Conservation (phyloP, 2,329 filamentous ascomycete genomes). For the Apiospora saccharicola region DNA sequence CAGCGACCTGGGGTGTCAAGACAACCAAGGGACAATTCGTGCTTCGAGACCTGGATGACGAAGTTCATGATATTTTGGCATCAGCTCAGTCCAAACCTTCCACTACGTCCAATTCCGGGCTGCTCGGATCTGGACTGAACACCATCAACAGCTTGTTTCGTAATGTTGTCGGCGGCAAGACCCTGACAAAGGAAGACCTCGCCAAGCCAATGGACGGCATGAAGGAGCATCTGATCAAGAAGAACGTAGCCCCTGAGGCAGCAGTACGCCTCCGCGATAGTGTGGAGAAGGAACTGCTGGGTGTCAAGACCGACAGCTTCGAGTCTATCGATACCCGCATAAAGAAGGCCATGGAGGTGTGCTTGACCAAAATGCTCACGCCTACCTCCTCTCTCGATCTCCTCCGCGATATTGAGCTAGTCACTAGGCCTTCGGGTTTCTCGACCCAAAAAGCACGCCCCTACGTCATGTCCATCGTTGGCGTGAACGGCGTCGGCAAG, state of each 20-base stretch:
- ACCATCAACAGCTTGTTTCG: conserved; percentile 89
- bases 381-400: conserved; percentile 95
- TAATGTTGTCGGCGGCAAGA: conserved; percentile 95
- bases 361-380: conserved; percentile 92
- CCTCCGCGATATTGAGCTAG: conserved; percentile 87
- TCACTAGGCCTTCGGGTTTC: conserved; percentile 71
- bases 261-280: conserved; percentile 90
- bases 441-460: conserved; percentile 74
- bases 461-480: conserved; percentile 97
- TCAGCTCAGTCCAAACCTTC: conserved; percentile 72
- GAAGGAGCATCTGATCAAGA: conserved; percentile 92
- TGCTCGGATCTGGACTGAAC: conserved; percentile 81
- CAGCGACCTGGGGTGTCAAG: conserved; percentile 83
- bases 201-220: conserved; percentile 94
- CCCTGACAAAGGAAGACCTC: conserved; percentile 85
- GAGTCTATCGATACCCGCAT: conserved; percentile 88
- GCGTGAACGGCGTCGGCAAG: conserved; percentile 98
- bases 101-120: conserved; percentile 62
- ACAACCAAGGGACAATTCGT: conserved; percentile 92
- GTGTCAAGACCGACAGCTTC: conserved; percentile 90
- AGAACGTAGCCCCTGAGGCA: conserved; percentile 96
- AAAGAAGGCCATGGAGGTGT: conserved; percentile 87
- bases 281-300: conserved; percentile 87
- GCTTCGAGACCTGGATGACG: conserved; percentile 89
- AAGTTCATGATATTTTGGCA: conserved; percentile 88